Percentiles rank a stretch among this genome's conserved stretches.
phyloP scores from a whole-genome alignment of 2,329 filamentous ascomycete genomes.

The Monilinia laxa region DNA sequence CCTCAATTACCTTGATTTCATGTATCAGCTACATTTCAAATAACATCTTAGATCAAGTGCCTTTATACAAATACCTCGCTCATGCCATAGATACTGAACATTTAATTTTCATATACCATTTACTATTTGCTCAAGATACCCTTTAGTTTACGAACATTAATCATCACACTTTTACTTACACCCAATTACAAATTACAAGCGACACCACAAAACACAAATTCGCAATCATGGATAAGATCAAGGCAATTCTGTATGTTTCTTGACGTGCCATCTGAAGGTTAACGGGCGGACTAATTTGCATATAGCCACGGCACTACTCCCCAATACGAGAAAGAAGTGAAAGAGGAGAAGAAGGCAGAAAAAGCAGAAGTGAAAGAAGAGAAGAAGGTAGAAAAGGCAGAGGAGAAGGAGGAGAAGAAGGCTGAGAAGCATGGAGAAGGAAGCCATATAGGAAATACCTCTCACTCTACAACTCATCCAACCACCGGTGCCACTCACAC shows the following conservation, averaged over 20 bases:
- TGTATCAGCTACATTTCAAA: background rate
- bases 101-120: background rate
- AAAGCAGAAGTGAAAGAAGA: background rate
- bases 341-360: constrained; percentile 9
- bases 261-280: background rate
- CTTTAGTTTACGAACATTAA: background rate
- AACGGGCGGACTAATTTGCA: background rate
- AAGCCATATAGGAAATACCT: constrained; percentile 24
- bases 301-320: constrained; percentile 19
- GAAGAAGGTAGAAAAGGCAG: constrained; percentile 7
- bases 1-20: constrained; percentile 21
- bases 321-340: constrained; percentile 7
- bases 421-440: constrained; percentile 22
- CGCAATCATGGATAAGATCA: constrained; percentile 40
- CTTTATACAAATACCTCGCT: constrained; percentile 11
- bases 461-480: constrained; percentile 17
- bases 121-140: constrained; percentile 23
- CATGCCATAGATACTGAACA: background rate
- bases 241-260: constrained; percentile 39
- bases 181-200: background rate
- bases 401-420: constrained; percentile 16
- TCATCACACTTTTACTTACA: constrained; percentile 9
- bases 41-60: background rate
- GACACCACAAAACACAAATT: background rate
- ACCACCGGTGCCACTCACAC: constrained; percentile 29